These are phyloP conservation scores for Delonix regia DNA, from an alignment of 306 rosid genomes.

Conservation along the genomic window DNA sequence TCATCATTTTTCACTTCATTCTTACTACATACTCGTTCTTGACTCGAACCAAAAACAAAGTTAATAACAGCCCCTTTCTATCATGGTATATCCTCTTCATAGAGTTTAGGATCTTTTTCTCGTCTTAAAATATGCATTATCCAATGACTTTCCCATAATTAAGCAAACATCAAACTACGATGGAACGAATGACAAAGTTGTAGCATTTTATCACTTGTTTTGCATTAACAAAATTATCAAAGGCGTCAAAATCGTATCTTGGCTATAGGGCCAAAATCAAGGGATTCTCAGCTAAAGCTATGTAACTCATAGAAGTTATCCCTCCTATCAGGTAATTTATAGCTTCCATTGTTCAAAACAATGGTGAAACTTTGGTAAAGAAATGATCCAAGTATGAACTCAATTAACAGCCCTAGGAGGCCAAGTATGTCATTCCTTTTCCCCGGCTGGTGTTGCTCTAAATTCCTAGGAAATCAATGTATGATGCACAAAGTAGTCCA, in stretches of 20 bases:
- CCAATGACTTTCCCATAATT: background rate
- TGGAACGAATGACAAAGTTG: background rate
- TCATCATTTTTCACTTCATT: background rate
- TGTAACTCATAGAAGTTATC: slow-evolving; percentile 18
- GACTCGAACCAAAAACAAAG: background rate
- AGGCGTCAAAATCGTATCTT: background rate
- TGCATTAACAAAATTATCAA: slow-evolving; percentile 14
- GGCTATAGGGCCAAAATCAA: slow-evolving; percentile 19
- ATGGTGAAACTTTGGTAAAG: background rate
- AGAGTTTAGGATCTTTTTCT: background rate
- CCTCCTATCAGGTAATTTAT: background rate
- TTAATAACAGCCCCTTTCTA: background rate
- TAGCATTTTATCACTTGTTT: background rate
- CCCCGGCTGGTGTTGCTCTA: slow-evolving; percentile 14
- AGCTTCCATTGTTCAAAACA: slow-evolving; percentile 33
- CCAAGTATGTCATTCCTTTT: slow-evolving; percentile 27
- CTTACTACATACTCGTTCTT: background rate
- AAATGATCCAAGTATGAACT: slow-evolving; percentile 1
- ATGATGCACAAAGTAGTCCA: slow-evolving; percentile 16
- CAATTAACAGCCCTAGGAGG: slow-evolving; percentile 29
- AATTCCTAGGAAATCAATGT: slow-evolving; percentile 1
- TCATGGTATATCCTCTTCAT: background rate
- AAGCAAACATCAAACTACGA: background rate
- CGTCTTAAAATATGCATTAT: background rate
- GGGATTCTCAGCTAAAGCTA: slow-evolving; percentile 19